Conservation (phyloP, 192 early-diverging fungal species). For the Podila epicladia region DNA sequence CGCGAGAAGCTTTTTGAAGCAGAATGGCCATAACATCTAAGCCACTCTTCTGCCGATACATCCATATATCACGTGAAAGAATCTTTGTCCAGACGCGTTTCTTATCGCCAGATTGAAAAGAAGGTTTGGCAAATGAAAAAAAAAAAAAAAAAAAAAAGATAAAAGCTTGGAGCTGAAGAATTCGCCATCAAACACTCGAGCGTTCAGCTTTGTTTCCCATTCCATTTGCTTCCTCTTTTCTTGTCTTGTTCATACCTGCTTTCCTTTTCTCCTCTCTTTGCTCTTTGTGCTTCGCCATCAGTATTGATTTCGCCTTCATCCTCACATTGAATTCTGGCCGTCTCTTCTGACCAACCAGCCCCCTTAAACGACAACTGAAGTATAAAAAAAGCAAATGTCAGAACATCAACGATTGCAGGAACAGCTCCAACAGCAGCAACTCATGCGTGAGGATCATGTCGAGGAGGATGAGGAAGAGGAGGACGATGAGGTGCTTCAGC, state of each 20-base stretch:
- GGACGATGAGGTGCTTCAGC: conserved; percentile 38
- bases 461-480: conserved; percentile 42
- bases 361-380: neutral
- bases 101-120: neutral
- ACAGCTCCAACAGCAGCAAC: conserved; percentile 27
- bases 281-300: no score
- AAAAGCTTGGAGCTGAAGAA: neutral
- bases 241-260: neutral
- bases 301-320: neutral
- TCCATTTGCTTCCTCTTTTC: neutral
- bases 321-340: neutral
- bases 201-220: neutral
- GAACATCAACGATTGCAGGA: conserved; percentile 32
- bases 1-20: neutral
- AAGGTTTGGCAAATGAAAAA: neutral
- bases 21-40: neutral
- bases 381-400: conserved; percentile 3
- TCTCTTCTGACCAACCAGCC: neutral
- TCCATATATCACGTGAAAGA: neutral
- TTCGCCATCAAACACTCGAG: neutral
- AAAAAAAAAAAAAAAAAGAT: conserved; percentile 9
- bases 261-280: neutral
- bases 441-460: conserved; percentile 21
- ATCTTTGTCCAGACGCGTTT: neutral
- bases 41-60: neutral